These are phyloP conservation scores for Nannochloropsis oceanica DNA, from an alignment of 108 stramenopile species.

Conservation along the genomic window DNA sequence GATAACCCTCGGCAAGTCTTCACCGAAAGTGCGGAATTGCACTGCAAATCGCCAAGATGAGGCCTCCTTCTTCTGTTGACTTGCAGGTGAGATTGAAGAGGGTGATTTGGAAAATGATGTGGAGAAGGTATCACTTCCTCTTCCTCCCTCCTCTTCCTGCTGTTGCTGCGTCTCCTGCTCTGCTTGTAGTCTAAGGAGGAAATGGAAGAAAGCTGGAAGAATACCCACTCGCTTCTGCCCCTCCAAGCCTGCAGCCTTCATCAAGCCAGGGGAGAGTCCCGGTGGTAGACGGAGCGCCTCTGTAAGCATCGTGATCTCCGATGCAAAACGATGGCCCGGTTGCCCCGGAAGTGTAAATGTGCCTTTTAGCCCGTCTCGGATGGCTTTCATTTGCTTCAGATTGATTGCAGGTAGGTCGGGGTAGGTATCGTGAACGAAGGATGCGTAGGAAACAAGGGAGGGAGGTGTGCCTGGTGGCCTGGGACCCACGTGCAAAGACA, in stretches of 20 bases:
- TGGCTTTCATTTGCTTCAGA: background rate
- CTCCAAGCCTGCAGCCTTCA: no score
- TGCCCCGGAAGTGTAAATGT: background rate
- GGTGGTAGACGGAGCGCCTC: background rate
- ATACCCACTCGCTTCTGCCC: no score
- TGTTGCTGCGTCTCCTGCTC: no score
- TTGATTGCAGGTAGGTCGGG: background rate
- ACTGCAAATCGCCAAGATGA: background rate
- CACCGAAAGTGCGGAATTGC: conserved; percentile 19
- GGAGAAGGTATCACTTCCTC: no score
- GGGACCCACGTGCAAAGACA: background rate
- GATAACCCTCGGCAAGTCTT: background rate
- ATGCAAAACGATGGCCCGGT: background rate
- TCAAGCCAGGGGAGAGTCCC: no score
- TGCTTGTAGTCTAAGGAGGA: no score
- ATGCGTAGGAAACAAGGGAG: background rate
- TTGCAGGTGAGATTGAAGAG: no score
- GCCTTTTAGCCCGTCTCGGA: background rate
- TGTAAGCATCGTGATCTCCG: background rate
- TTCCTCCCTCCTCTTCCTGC: no score
- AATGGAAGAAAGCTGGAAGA: no score
- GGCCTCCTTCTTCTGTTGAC: no score
- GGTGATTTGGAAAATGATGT: no score
- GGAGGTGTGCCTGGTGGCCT: background rate
- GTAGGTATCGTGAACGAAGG: background rate